Base-by-base conservation (phyloP, 2,329 filamentous ascomycete genomes). In the Endocalyx cinctus region DNA sequence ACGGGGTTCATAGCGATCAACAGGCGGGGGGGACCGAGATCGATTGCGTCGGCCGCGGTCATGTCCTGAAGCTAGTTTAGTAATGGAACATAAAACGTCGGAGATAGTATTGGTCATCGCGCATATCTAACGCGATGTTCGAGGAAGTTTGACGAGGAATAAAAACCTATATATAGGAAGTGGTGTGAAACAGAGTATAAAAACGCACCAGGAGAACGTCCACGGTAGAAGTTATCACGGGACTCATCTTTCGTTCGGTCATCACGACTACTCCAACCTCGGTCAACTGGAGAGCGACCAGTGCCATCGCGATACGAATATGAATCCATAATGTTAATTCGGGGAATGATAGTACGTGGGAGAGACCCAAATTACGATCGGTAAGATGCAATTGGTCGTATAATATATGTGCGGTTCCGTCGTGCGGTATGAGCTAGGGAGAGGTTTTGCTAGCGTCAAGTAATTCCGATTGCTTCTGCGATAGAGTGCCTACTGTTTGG, bases 1-100 rank as follows among this genome's bases (percentile, higher is more conserved):
- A 34, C 81, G 72, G 15, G 84, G 84, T 51, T 89, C 84, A 54
- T 90, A 90, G 36, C 85, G 74, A 52, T 90, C 85, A 38, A 88
- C 78, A 11, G 74, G 67, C 14, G 66, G 65, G 4, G 84, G 85
- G 1, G 85, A 90, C 34, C 85, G 79, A 19, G 83, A 87, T 43
- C 82, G 70, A 33, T 70, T 69, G 25, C 79, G 82, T 31, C 75
- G 68, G 32, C 43, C 54, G 35, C 77, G 70, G 13, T 82, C 78
- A 42, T 66, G 67, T 30, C 69, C 77, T 80, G 43, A 32, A 41
- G 43, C 58, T 39, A 58, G 47, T 41, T 34, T 37, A 27, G 17
- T 27, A 16, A 31, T 17, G 20, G 12, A 16, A 33, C 22, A 25
- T 22, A 27, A n/a, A n/a, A n/a, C n/a, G n/a, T n/a, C n/a, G n/a